Evolutionary conservation across 805 yeast species (phyloP).

Genomic region (Starmera dryadoides): DNA sequence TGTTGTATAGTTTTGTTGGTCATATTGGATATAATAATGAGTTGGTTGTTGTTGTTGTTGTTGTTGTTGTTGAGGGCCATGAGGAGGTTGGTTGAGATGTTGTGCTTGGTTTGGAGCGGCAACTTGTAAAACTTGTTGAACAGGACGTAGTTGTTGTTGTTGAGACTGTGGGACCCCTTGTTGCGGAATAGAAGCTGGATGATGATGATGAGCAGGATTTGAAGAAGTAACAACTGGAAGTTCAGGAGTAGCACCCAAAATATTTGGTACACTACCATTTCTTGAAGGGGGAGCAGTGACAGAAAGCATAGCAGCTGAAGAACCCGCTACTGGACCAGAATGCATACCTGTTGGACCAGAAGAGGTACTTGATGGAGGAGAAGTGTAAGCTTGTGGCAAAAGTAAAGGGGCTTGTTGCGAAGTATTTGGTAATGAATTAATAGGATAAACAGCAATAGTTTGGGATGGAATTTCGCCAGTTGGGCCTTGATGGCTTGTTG

Average conservation of each 20-base stretch:
- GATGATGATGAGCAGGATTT: neutral
- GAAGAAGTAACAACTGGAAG: neutral
- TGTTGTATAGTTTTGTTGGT: neutral
- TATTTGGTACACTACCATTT: neutral
- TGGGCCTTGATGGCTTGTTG: neutral
- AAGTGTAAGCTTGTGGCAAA: neutral
- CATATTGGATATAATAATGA: conserved; percentile 2
- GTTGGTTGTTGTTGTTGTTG: conserved; percentile 8
- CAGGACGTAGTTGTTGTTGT: too few species aligned
- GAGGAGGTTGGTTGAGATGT: neutral
- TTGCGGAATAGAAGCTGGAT: neutral
- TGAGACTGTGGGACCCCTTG: neutral
- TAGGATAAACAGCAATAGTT: neutral
- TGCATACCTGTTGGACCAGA: too few species aligned
- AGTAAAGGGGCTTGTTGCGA: neutral
- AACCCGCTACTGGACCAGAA: too few species aligned
- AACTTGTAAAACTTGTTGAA: neutral
- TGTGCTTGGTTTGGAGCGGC: too few species aligned
- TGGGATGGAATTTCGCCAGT: neutral
- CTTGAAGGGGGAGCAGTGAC: neutral
- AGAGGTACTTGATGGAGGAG: neutral
- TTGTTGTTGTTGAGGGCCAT: conserved; percentile 9
- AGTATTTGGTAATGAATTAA: neutral
- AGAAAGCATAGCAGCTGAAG: neutral
- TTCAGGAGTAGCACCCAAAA: neutral